Conservation (phyloP, 164 flowering plant species). For the Magnolia changhungtana region DNA sequence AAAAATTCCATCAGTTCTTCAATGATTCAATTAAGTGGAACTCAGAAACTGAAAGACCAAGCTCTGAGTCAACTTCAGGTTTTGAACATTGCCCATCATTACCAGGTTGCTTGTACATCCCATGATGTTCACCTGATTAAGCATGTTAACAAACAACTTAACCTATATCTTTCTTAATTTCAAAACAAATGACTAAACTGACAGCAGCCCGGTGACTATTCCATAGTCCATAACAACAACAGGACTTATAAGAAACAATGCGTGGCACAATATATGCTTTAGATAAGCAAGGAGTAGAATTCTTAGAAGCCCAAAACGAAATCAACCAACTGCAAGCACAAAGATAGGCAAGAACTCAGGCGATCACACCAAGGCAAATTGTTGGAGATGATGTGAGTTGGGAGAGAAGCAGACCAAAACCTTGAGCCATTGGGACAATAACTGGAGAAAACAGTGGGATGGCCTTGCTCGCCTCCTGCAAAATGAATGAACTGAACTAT, state of each 20-base stretch:
- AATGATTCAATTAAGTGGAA: too few species aligned
- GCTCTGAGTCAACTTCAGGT: too few species aligned
- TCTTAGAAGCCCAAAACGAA: neutral
- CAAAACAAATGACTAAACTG: neutral
- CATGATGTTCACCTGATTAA: too few species aligned
- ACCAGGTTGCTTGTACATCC: too few species aligned
- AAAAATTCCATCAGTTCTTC: too few species aligned
- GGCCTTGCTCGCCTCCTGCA: slow-evolving; percentile 81
- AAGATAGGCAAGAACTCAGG: neutral
- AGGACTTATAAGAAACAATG: neutral
- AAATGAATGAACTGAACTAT: neutral
- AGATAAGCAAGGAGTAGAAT: neutral
- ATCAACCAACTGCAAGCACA: neutral
- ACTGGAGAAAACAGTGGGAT: slow-evolving; percentile 94
- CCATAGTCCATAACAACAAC: neutral
- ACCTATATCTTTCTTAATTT: too few species aligned
- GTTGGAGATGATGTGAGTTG: slow-evolving; percentile 80
- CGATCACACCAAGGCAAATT: slow-evolving; percentile 72
- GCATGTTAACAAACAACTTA: too few species aligned
- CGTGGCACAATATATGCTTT: neutral
- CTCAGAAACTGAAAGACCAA: too few species aligned
- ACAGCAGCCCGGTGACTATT: neutral
- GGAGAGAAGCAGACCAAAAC: slow-evolving; percentile 76
- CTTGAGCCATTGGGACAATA: slow-evolving; percentile 88
- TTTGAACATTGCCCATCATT: too few species aligned